These are phyloP conservation scores for Cyanidiococcus yangmingshanensis DNA, from an alignment of 23 red algal species.

Conservation along the genomic window DNA sequence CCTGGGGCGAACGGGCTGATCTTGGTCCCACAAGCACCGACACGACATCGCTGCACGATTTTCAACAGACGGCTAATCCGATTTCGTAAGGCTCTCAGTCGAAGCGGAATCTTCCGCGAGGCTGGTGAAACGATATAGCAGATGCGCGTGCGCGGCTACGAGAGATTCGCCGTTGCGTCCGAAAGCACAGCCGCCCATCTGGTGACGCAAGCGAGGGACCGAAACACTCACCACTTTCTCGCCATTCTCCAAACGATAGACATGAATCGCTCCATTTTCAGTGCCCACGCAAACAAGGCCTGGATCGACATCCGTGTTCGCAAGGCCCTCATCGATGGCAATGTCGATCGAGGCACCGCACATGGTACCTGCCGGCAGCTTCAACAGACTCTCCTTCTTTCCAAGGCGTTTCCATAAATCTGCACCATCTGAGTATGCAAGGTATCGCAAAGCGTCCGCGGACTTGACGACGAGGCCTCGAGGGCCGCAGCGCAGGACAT, in stretches of 20 bases:
- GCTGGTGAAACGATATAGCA: neutral
- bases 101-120: neutral
- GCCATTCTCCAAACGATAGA: neutral
- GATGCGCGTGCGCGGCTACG: neutral
- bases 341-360: neutral
- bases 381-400: neutral
- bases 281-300: neutral
- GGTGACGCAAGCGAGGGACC: neutral
- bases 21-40: too few species aligned
- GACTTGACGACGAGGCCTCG: slow-evolving; percentile 5
- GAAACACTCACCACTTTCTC: neutral
- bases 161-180: neutral
- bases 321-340: neutral
- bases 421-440: neutral
- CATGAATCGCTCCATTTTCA: neutral
- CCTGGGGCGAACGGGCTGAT: too few species aligned
- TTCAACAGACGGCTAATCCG: too few species aligned
- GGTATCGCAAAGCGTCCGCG: neutral
- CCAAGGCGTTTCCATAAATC: neutral
- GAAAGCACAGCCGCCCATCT: neutral
- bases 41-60: too few species aligned
- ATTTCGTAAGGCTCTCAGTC: too few species aligned
- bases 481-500: neutral
- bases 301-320: neutral
- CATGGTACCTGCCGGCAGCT: neutral